These are phyloP conservation scores for Neonectria coccinea DNA, from an alignment of 2,329 filamentous ascomycete species.

Conservation along the genomic window DNA sequence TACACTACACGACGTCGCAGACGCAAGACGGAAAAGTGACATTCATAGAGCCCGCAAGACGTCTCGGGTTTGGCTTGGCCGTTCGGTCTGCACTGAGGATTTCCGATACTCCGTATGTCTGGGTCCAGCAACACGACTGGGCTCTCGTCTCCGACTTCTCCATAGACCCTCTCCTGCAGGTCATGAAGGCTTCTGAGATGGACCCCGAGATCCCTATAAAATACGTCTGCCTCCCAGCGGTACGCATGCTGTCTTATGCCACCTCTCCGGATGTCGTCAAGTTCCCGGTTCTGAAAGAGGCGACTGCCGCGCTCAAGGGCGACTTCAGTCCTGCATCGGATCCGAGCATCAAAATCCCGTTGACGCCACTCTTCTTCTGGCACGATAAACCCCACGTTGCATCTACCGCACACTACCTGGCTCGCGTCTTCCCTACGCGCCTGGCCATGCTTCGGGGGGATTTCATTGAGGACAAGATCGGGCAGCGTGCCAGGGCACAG, in stretches of 20 bases:
- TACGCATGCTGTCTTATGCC: constrained; percentile 65
- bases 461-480: constrained; percentile 69
- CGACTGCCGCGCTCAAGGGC: constrained; percentile 57
- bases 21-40: constrained; percentile 54
- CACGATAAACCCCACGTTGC: constrained; percentile 69
- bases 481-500: constrained; percentile 65
- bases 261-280: constrained; percentile 58
- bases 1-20: constrained; percentile 52
- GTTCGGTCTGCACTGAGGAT: constrained; percentile 63
- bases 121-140: constrained; percentile 71
- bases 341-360: constrained; percentile 49
- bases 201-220: constrained; percentile 54
- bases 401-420: constrained; percentile 61
- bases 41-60: constrained; percentile 61
- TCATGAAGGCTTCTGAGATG: constrained; percentile 56
- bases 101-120: constrained; percentile 63
- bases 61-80: constrained; percentile 65
- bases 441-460: constrained; percentile 63
- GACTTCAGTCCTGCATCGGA: constrained; percentile 48
- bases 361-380: constrained; percentile 70
- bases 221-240: constrained; percentile 65
- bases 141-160: constrained; percentile 60
- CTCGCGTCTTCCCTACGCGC: constrained; percentile 61
- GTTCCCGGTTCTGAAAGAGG: constrained; percentile 55
- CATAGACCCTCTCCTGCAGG: constrained; percentile 55